Percentiles rank a stretch among this genome's conserved stretches.
These are phyloP conservation scores for Fusarium sp. DNA, from an alignment of 2,329 filamentous ascomycete genomes.

Conservation along the genomic window DNA sequence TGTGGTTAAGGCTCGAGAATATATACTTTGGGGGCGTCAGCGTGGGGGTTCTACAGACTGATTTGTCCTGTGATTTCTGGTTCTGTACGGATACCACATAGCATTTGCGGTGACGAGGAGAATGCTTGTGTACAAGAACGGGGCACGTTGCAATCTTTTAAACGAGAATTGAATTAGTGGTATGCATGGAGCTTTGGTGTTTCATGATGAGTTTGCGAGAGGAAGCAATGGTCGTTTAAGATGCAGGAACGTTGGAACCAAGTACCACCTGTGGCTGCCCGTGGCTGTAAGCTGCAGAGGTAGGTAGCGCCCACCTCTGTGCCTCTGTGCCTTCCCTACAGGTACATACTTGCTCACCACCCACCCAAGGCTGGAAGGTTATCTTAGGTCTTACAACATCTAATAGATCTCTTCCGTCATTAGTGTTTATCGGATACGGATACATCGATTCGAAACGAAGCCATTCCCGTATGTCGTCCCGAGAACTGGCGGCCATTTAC, in stretches of 20 bases:
- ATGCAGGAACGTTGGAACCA: constrained; percentile 16
- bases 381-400: not conserved
- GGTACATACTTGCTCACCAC: not conserved
- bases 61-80: not conserved
- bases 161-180: not conserved
- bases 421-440: not conserved
- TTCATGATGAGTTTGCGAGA: not conserved
- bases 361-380: not conserved
- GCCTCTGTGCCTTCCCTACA: not conserved
- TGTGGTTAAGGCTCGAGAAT: not conserved
- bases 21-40: constrained; percentile 13
- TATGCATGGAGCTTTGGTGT: not conserved
- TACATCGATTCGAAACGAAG: not conserved
- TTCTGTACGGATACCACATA: not conserved
- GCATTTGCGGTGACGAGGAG: not conserved
- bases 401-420: not conserved
- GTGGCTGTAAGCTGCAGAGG: not conserved
- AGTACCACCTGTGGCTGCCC: not conserved
- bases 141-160: not conserved
- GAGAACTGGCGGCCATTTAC: constrained; percentile 1
- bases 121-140: constrained; percentile 1
- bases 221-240: not conserved
- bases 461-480: constrained; percentile 5
- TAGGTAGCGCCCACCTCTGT: not conserved
- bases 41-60: constrained; percentile 16